Conservation (phyloP, 2,329 filamentous ascomycete genomes). For the Orbilia ellipsospora region DNA sequence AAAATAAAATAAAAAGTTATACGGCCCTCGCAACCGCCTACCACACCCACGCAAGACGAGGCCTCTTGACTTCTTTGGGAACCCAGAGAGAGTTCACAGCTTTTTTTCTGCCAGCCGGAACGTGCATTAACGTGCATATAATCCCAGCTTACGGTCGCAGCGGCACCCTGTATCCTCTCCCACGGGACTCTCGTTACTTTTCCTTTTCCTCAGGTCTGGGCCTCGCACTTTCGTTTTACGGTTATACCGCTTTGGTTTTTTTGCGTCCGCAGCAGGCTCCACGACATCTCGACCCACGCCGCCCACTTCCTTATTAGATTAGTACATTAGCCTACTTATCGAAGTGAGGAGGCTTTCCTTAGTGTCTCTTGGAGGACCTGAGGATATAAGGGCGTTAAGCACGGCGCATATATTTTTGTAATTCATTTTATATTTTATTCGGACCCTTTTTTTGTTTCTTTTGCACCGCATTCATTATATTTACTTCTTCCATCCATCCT, state of each 20-base stretch:
- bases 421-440: no score
- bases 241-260: slow-evolving; percentile 48
- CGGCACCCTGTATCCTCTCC: slow-evolving; percentile 55
- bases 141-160: slow-evolving; percentile 54
- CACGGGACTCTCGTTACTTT: slow-evolving; percentile 50
- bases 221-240: slow-evolving; percentile 44
- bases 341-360: slow-evolving; percentile 49
- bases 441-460: no score
- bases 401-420: slow-evolving; percentile 53
- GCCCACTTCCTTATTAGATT: slow-evolving; percentile 49
- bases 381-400: slow-evolving; percentile 54
- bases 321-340: slow-evolving; percentile 42
- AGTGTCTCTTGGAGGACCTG: slow-evolving; percentile 24
- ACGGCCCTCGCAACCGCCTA: slow-evolving; percentile 52
- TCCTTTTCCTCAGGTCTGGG: slow-evolving; percentile 35
- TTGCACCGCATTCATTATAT: no score
- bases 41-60: slow-evolving; percentile 39
- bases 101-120: slow-evolving; percentile 47
- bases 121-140: slow-evolving; percentile 56
- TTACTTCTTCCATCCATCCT: slow-evolving; percentile 15
- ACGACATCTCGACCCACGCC: slow-evolving; percentile 49
- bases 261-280: slow-evolving; percentile 42
- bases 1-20: slow-evolving; percentile 29
- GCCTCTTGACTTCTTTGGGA: slow-evolving; percentile 53
- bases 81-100: slow-evolving; percentile 51